Conservation (phyloP, 768 basidiomycete genomes). For the Lentinula edodes region DNA sequence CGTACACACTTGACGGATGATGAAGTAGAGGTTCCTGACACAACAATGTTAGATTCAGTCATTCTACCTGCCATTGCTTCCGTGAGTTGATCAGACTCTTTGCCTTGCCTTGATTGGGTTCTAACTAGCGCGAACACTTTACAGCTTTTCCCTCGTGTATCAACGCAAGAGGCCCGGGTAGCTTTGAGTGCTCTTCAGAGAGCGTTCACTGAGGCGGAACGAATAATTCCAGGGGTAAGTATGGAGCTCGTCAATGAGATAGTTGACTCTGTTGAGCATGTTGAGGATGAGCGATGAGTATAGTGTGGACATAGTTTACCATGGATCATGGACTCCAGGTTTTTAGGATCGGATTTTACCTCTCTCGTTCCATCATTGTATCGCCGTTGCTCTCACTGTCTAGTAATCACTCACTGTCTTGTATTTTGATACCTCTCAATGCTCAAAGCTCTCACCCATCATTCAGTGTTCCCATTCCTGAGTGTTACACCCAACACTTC, state of each 20-base stretch:
- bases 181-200: slow-evolving; percentile 82
- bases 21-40: slow-evolving; percentile 51
- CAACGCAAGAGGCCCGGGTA: slow-evolving; percentile 86
- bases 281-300: slow-evolving; percentile 62
- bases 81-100: slow-evolving; percentile 41
- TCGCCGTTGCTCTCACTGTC: not conserved
- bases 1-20: slow-evolving; percentile 46
- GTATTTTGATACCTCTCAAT: too few relatives aligned
- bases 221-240: slow-evolving; percentile 92
- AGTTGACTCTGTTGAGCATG: slow-evolving; percentile 87
- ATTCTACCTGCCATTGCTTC: slow-evolving; percentile 95
- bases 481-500: too few relatives aligned
- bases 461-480: too few relatives aligned
- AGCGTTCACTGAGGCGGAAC: slow-evolving; percentile 93
- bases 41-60: slow-evolving; percentile 94
- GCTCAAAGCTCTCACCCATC: too few relatives aligned
- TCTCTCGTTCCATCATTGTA: not conserved
- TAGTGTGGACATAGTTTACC: not conserved
- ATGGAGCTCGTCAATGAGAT: slow-evolving; percentile 92
- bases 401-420: not conserved
- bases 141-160: slow-evolving; percentile 88
- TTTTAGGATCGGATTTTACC: not conserved
- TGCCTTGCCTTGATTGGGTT: not conserved
- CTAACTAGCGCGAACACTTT: not conserved
- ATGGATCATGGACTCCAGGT: not conserved